phyloP scores from a whole-genome alignment of 2,329 filamentous ascomycete genomes.

The Ilyonectria robusta region DNA sequence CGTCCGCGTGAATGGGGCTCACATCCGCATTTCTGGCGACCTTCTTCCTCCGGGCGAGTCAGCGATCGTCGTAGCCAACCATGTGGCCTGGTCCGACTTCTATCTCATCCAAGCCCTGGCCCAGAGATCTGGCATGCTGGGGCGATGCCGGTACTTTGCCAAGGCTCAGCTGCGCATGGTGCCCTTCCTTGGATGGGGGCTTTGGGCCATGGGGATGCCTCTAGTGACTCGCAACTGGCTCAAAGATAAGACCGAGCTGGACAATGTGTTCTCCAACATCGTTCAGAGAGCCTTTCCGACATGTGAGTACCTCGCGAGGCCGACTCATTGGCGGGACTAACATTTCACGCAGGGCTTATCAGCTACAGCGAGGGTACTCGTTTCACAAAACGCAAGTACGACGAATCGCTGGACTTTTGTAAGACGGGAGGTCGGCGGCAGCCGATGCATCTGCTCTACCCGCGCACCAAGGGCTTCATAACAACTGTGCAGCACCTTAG shows the following conservation, averaged over 20 bases:
- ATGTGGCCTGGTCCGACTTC: conserved; percentile 74
- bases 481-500: conserved; percentile 70
- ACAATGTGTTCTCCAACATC: conserved; percentile 70
- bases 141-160: conserved; percentile 74
- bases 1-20: conserved; percentile 65
- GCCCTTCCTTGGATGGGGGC: conserved; percentile 74
- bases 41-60: conserved; percentile 67
- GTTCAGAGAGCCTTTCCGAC: conserved; percentile 67
- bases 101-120: conserved; percentile 75
- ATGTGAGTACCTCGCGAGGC: conserved; percentile 60
- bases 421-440: conserved; percentile 63
- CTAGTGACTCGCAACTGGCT: conserved; percentile 73
- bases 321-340: conserved; percentile 23
- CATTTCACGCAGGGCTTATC: conserved; percentile 67
- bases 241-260: conserved; percentile 68
- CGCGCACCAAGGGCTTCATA: conserved; percentile 72
- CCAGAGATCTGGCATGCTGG: conserved; percentile 68
- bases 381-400: conserved; percentile 68
- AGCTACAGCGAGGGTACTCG: conserved; percentile 76
- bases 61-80: conserved; percentile 72
- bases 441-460: conserved; percentile 71
- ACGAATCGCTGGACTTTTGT: conserved; percentile 67
- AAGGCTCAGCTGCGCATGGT: conserved; percentile 72
- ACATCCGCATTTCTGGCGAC: conserved; percentile 68
- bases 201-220: conserved; percentile 77